Percentiles rank a stretch among this genome's conserved stretches.
phyloP scores from a whole-genome alignment of 169 alveolate species.

The Plasmodium knowlesi region DNA sequence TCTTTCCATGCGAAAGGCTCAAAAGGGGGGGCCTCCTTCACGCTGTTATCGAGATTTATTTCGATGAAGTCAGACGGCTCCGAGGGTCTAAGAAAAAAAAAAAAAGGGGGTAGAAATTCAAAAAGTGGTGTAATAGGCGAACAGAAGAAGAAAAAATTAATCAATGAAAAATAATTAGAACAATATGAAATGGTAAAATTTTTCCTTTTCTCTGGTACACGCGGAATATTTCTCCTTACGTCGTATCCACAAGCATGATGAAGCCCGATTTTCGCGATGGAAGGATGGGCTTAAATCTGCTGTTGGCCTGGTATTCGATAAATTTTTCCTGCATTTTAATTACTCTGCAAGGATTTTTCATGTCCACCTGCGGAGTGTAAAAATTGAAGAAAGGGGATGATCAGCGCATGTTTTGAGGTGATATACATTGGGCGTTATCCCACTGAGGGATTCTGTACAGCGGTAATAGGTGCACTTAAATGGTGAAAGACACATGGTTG shows the following conservation, averaged over 20 bases:
- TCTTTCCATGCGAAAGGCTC: constrained; percentile 76
- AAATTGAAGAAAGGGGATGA: constrained; percentile 80
- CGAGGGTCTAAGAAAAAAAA: constrained; percentile 29
- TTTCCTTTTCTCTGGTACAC: background rate
- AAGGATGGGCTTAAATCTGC: constrained; percentile 91
- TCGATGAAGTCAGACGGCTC: constrained; percentile 75
- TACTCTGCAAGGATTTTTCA: constrained; percentile 94
- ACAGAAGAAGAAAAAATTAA: background rate
- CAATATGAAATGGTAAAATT: background rate
- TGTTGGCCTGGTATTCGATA: constrained; percentile 81
- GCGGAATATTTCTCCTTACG: background rate
- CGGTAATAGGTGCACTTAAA: background rate
- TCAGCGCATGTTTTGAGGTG: constrained; percentile 6
- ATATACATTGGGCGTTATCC: background rate
- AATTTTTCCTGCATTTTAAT: constrained; percentile 90
- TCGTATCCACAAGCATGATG: constrained; percentile 86
- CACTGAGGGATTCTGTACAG: background rate
- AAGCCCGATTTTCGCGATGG: constrained; percentile 89
- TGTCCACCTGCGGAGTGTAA: constrained; percentile 56
- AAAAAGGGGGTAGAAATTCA: background rate
- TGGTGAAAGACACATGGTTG: background rate
- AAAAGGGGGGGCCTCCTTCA: constrained; percentile 75
- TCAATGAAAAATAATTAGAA: background rate
- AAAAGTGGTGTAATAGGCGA: background rate
- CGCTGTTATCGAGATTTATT: constrained; percentile 15